Percentiles rank a stretch among this genome's conserved stretches.
Evolutionary conservation across 1,284 basidiomycete species (phyloP).

Genomic region (Grifola frondosa): DNA sequence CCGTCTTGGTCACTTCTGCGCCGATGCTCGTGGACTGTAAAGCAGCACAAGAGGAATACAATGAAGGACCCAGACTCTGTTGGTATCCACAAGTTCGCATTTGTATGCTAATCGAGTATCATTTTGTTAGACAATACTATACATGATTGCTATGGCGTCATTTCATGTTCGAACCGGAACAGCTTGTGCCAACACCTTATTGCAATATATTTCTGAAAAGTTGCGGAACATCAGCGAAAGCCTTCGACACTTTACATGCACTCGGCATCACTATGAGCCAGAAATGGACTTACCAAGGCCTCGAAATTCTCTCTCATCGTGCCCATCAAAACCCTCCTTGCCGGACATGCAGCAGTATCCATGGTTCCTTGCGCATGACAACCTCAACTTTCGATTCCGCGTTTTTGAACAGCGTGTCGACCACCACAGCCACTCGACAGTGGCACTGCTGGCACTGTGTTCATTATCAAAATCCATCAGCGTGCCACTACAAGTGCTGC

Average conservation of each 20-base stretch:
- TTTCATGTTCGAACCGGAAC: constrained; percentile 12
- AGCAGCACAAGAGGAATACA: constrained; percentile 17
- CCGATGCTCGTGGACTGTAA: constrained; percentile 13
- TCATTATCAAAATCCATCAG: no score
- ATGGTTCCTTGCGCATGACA: constrained; percentile 37
- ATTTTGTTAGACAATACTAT: constrained; percentile 21
- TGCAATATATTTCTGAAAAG: constrained; percentile 30
- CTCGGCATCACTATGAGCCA: constrained; percentile 25
- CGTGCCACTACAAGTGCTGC: not conserved
- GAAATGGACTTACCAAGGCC: no score
- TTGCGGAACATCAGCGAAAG: constrained; percentile 24
- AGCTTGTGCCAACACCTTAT: constrained; percentile 15
- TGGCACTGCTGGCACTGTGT: constrained; percentile 37
- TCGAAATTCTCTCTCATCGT: no score
- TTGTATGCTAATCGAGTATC: not conserved
- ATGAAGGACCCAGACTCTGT: constrained; percentile 30
- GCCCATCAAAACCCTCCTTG: no score
- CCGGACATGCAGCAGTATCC: constrained; percentile 22
- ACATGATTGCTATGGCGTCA: constrained; percentile 26
- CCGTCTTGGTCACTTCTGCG: constrained; percentile 25
- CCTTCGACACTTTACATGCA: constrained; percentile 26
- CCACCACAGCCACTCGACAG: constrained; percentile 34
- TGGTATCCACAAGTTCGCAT: no score
- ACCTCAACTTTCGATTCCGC: constrained; percentile 35
- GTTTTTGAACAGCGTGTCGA: constrained; percentile 38